Percentiles rank a stretch among this genome's conserved stretches.
These are phyloP conservation scores for Westerdykella ornata DNA, from an alignment of 2,329 filamentous ascomycete genomes.

Conservation along the genomic window DNA sequence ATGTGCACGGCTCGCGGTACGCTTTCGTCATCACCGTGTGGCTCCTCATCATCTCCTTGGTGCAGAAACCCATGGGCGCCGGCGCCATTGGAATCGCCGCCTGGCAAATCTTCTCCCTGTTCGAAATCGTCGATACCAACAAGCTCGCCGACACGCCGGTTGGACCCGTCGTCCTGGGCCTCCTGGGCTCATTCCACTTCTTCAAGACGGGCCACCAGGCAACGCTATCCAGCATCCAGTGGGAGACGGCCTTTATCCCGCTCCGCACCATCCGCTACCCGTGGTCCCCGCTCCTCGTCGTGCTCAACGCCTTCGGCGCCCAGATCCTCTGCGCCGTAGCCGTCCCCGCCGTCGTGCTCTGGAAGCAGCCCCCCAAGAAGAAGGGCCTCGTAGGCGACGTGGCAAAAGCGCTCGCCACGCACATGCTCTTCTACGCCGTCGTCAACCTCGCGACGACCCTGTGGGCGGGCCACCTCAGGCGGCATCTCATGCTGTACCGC, in stretches of 20 bases:
- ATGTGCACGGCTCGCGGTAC: conserved; percentile 86
- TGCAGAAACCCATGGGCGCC: conserved; percentile 92
- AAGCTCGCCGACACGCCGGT: conserved; percentile 61
- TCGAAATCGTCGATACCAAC: conserved; percentile 59
- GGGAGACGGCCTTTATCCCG: conserved; percentile 91
- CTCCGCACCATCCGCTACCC: conserved; percentile 78
- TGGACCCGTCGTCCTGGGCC: conserved; percentile 72
- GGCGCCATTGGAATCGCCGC: conserved; percentile 75
- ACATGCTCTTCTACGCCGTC: conserved; percentile 74
- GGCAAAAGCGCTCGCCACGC: conserved; percentile 63
- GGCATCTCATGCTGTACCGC: conserved; percentile 93
- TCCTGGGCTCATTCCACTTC: conserved; percentile 90
- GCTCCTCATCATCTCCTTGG: conserved; percentile 65
- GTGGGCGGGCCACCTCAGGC: conserved; percentile 79
- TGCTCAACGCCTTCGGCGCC: conserved; percentile 80
- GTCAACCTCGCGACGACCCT: conserved; percentile 79
- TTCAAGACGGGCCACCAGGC: conserved; percentile 98
- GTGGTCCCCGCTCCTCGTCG: conserved; percentile 75
- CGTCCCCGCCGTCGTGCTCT: conserved; percentile 75
- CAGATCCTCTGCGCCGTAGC: conserved; percentile 76
- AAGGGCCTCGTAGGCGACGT: conserved; percentile 58
- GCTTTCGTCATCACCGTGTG: conserved; percentile 76
- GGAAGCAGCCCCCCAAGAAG: conserved; percentile 79
- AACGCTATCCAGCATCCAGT: conserved; percentile 79
- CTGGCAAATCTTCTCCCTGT: conserved; percentile 78